Conservation (phyloP, 2,329 filamentous ascomycete species). For the Penicillium digitatum region DNA sequence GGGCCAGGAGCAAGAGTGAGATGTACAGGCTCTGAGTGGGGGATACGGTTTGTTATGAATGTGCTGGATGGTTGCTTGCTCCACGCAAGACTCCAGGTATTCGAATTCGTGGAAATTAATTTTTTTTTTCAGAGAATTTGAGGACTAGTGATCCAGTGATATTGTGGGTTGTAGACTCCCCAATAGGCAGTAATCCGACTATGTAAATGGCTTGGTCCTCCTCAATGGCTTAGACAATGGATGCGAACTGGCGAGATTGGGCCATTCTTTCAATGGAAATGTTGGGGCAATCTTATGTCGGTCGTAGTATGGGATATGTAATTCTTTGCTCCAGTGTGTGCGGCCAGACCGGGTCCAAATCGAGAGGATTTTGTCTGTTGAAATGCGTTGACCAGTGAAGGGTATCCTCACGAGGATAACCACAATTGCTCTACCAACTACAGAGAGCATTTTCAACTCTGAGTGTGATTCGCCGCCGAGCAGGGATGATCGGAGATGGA, state of each 20-base stretch:
- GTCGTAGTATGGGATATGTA: neutral
- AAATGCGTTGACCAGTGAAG: neutral
- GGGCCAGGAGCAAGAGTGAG: conserved; percentile 53
- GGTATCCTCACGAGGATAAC: neutral
- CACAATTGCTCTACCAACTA: neutral
- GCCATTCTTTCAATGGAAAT: neutral
- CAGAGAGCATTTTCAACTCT: neutral
- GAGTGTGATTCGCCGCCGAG: neutral
- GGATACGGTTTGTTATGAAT: neutral
- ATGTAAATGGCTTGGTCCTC: neutral
- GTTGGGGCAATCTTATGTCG: neutral
- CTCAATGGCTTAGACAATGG: neutral
- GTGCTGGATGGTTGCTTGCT: neutral
- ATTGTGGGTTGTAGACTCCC: neutral
- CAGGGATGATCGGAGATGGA: neutral
- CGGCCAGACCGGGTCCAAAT: neutral
- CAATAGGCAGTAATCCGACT: neutral
- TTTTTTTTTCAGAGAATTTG: neutral
- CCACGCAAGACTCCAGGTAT: neutral
- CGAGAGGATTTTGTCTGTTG: neutral
- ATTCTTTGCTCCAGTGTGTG: neutral
- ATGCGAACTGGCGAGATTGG: no score
- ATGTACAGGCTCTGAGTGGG: conserved; percentile 47
- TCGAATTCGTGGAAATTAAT: neutral
- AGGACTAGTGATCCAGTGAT: conserved; percentile 12